phyloP scores from a whole-genome alignment of 2,329 filamentous ascomycete species.

The Fusarium temperatum region DNA sequence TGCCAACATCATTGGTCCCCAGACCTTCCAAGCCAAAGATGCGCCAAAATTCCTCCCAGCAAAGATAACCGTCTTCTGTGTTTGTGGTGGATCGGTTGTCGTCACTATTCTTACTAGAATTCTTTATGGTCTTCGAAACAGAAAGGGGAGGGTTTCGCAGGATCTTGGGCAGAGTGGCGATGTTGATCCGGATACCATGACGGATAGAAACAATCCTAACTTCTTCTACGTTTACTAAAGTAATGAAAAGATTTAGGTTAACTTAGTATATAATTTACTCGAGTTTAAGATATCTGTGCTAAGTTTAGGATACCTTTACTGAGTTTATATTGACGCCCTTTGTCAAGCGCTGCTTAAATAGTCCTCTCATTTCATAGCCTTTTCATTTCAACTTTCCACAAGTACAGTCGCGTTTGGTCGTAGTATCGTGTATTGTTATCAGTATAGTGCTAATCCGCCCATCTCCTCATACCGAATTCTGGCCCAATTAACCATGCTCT shows the following conservation, averaged over 20 bases:
- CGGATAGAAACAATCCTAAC: slow-evolving; percentile 7
- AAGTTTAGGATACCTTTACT: too few species aligned
- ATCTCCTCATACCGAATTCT: slow-evolving; percentile 13
- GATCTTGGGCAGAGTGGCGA: not conserved
- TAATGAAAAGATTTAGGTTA: too few species aligned
- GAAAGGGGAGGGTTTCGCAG: not conserved
- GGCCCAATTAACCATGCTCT: slow-evolving; percentile 6
- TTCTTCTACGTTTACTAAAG: slow-evolving; percentile 1
- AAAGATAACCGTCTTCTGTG: slow-evolving; percentile 6
- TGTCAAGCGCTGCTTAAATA: not conserved
- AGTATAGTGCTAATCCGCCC: slow-evolving; percentile 5
- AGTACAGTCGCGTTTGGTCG: too few species aligned
- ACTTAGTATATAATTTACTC: too few species aligned
- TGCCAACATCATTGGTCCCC: slow-evolving; percentile 5
- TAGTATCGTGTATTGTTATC: not conserved
- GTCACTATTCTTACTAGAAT: not conserved
- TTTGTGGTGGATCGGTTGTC: not conserved
- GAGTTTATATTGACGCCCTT: too few species aligned
- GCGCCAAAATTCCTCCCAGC: not conserved
- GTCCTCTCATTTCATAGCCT: not conserved
- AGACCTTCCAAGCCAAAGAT: not conserved
- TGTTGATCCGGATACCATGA: not conserved
- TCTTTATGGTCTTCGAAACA: not conserved
- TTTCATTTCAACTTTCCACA: not conserved
- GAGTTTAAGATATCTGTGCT: too few species aligned